Evolutionary conservation across 2,329 filamentous ascomycete species (phyloP).

Genomic region (Phialemonium atrogriseum): DNA sequence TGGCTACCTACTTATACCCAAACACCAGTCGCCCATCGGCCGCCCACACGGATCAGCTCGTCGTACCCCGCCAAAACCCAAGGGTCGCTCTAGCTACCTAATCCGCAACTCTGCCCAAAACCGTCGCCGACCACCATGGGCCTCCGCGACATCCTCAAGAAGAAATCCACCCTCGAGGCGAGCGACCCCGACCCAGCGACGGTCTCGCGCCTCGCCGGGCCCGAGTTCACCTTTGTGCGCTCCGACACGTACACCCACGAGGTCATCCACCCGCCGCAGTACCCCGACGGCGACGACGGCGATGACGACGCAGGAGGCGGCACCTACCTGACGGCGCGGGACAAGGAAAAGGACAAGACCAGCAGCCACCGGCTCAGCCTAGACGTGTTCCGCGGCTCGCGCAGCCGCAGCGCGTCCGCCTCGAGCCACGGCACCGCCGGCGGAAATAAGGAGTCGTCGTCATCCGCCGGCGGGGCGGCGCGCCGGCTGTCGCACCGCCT

Average conservation of each 20-base stretch:
- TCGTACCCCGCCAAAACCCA: background rate
- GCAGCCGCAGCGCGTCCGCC: slow-evolving; percentile 40
- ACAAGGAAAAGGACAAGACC: slow-evolving; percentile 6
- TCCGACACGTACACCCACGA: slow-evolving; percentile 77
- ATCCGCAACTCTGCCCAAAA: background rate
- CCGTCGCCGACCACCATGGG: slow-evolving; percentile 29
- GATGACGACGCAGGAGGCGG: slow-evolving; percentile 12
- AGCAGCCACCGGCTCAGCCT: slow-evolving; percentile 19
- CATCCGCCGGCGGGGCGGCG: slow-evolving; percentile 12
- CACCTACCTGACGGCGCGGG: slow-evolving; percentile 15
- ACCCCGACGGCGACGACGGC: slow-evolving; percentile 11
- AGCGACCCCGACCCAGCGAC: slow-evolving; percentile 27
- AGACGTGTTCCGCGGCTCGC: slow-evolving; percentile 24
- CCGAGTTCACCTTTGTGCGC: slow-evolving; percentile 76
- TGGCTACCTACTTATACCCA: too few species aligned
- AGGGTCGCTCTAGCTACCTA: background rate
- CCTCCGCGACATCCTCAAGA: slow-evolving; percentile 44
- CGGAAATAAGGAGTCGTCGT: slow-evolving; percentile 23
- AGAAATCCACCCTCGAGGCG: slow-evolving; percentile 38
- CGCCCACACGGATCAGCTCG: too few species aligned
- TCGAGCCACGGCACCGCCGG: slow-evolving; percentile 28
- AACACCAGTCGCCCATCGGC: too few species aligned
- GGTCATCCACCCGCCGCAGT: slow-evolving; percentile 60
- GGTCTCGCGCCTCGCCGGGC: slow-evolving; percentile 30
- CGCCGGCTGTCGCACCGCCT: slow-evolving; percentile 61